These are phyloP conservation scores for Scheffersomyces parashehatae DNA, from an alignment of 1,139 yeast genomes.

Conservation along the genomic window DNA sequence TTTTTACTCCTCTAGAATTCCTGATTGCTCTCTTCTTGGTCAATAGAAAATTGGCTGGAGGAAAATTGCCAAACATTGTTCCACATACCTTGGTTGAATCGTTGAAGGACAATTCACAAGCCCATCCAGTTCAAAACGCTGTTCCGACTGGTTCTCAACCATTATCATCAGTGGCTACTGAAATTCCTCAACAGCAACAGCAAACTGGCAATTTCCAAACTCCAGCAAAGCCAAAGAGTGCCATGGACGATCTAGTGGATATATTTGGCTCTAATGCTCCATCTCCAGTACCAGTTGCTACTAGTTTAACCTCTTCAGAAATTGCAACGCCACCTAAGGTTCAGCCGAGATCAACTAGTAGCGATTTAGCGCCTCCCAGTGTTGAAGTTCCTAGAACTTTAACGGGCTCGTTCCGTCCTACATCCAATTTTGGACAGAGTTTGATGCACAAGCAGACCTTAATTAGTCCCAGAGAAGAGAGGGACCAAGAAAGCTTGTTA, in stretches of 20 bases:
- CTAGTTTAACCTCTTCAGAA: slow-evolving; percentile 21
- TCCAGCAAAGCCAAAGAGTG: slow-evolving; percentile 42
- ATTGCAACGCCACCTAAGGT: slow-evolving; percentile 14
- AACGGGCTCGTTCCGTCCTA: slow-evolving; percentile 51
- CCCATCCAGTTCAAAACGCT: slow-evolving; percentile 17
- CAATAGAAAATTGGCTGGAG: slow-evolving; percentile 78
- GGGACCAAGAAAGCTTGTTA: slow-evolving; percentile 25
- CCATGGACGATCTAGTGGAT: slow-evolving; percentile 68
- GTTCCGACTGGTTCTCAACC: slow-evolving; percentile 8
- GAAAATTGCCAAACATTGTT: slow-evolving; percentile 68
- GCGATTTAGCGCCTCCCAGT: slow-evolving; percentile 35
- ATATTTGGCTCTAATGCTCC: slow-evolving; percentile 42
- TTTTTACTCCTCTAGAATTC: slow-evolving; percentile 78
- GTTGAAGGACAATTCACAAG: slow-evolving; percentile 20
- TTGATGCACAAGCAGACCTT: slow-evolving; percentile 38
- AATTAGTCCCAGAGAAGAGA: slow-evolving; percentile 19
- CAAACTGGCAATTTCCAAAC: slow-evolving; percentile 14
- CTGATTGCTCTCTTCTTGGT: slow-evolving; percentile 92
- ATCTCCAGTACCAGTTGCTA: slow-evolving; percentile 19
- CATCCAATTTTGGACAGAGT: slow-evolving; percentile 70
- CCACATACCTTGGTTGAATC: slow-evolving; percentile 54
- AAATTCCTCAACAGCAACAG: slow-evolving; percentile 10
- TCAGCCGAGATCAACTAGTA: slow-evolving; percentile 30
- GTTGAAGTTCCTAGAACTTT: slow-evolving; percentile 35
- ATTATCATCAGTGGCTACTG: slow-evolving; percentile 2